Percentiles rank a stretch among this genome's conserved stretches.
Conservation (phyloP, 192 early-diverging fungal species). For the Coemansia javaensis region DNA sequence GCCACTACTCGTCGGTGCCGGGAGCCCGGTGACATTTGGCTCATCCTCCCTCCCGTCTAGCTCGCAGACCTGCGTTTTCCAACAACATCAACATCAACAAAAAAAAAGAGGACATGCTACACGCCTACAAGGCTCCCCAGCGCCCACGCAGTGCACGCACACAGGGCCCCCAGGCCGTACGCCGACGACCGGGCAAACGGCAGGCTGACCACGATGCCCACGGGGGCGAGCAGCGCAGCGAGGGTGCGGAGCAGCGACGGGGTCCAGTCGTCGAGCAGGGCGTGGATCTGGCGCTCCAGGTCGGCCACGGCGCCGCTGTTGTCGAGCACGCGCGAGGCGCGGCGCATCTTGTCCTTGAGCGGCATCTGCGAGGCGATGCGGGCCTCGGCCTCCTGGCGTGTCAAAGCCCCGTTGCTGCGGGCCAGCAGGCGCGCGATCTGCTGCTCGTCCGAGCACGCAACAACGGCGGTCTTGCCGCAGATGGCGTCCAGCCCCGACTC, state of each 20-base stretch:
- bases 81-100: neutral
- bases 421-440: constrained; percentile 72
- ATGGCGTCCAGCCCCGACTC: constrained; percentile 75
- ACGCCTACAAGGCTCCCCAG: constrained; percentile 6
- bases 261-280: constrained; percentile 15
- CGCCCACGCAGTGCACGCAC: constrained; percentile 25
- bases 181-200: constrained; percentile 13
- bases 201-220: constrained; percentile 16
- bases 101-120: neutral
- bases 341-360: constrained; percentile 68
- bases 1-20: constrained; percentile 50
- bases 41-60: neutral
- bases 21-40: neutral
- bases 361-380: constrained; percentile 82
- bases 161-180: constrained; percentile 17
- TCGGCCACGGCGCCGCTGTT: constrained; percentile 66
- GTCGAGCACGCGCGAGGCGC: constrained; percentile 79
- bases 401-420: constrained; percentile 67
- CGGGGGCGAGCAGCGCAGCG: constrained; percentile 28
- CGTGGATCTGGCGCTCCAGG: constrained; percentile 16
- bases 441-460: constrained; percentile 63
- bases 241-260: constrained; percentile 20
- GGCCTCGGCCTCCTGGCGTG: constrained; percentile 55
- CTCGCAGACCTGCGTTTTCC: neutral
- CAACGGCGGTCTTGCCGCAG: constrained; percentile 69